phyloP scores from a whole-genome alignment of 106 monocot species.

The Ottelia alismoides region DNA sequence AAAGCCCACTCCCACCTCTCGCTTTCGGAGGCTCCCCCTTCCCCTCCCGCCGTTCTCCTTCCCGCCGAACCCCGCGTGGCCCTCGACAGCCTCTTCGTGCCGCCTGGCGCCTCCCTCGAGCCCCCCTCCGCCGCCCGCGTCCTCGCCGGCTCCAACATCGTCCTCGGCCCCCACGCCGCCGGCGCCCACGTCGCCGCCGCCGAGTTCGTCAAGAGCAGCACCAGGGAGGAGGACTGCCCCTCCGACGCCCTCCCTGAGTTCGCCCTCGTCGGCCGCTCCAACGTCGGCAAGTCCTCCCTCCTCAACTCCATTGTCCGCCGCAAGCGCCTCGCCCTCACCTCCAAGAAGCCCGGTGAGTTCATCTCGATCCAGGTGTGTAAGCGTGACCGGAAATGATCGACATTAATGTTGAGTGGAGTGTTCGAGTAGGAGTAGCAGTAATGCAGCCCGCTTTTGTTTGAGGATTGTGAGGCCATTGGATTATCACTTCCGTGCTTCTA shows the following conservation, averaged over 20 bases:
- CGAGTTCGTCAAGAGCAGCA: constrained; percentile 85
- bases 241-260: constrained; percentile 67
- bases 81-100: constrained; percentile 61
- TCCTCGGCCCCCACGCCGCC: constrained; percentile 38
- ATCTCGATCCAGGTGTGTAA: too few species aligned
- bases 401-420: not conserved
- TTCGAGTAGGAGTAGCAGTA: too few species aligned
- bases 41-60: not conserved
- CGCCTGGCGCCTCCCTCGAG: constrained; percentile 54
- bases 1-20: too few species aligned
- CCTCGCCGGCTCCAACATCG: constrained; percentile 71
- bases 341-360: constrained; percentile 77
- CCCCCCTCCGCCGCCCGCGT: constrained; percentile 19
- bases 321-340: constrained; percentile 68
- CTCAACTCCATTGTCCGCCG: constrained; percentile 74
- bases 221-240: constrained; percentile 52
- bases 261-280: constrained; percentile 66
- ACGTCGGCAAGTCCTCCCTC: too few species aligned
- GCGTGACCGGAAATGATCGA: too few species aligned
- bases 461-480: too few species aligned
- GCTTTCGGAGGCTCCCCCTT: too few species aligned
- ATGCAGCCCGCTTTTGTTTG: too few species aligned
- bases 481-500: too few species aligned
- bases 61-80: constrained; percentile 13
- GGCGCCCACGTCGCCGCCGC: constrained; percentile 39